A percentile compares a stretch with the other conserved stretches of the same genome.
Conservation (phyloP, 2,329 filamentous ascomycete genomes). For the Botrytis squamosa region DNA sequence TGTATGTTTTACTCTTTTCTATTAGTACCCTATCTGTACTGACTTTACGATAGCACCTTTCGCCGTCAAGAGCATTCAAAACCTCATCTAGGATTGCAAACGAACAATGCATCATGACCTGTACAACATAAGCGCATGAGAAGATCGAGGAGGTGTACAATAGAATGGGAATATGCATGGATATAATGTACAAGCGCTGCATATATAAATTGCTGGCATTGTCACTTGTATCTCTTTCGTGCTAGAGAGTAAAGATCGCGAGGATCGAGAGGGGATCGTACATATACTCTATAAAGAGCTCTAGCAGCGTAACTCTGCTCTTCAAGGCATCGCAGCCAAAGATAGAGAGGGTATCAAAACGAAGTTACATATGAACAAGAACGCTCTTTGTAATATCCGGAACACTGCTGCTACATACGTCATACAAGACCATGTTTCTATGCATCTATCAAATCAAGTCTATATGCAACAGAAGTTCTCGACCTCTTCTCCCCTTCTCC, state of each 20-base stretch:
- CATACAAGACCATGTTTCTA: not conserved
- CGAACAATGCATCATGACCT: constrained; percentile 8
- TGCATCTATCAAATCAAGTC: not conserved
- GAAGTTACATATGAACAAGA: not conserved
- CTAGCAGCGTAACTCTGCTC: not conserved
- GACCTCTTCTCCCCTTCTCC: not conserved
- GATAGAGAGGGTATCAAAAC: not conserved
- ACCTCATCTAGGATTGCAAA: constrained; percentile 45
- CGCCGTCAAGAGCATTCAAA: constrained; percentile 53
- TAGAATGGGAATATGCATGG: not conserved
- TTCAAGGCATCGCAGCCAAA: not conserved
- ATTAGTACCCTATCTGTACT: constrained; percentile 12
- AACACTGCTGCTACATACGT: not conserved
- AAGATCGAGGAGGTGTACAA: not conserved
- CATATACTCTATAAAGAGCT: not conserved
- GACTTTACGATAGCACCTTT: constrained; percentile 49
- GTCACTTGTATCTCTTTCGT: not conserved
- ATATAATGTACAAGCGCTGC: not conserved
- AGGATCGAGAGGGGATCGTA: not conserved
- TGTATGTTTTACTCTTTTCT: constrained; percentile 54
- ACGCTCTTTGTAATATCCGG: not conserved
- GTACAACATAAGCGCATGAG: constrained; percentile 19
- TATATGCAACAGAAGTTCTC: not conserved
- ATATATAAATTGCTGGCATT: not conserved
- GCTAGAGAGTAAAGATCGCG: not conserved